Base-by-base conservation (phyloP, 2,329 filamentous ascomycete species). In the Incumbomyces delicatus region DNA sequence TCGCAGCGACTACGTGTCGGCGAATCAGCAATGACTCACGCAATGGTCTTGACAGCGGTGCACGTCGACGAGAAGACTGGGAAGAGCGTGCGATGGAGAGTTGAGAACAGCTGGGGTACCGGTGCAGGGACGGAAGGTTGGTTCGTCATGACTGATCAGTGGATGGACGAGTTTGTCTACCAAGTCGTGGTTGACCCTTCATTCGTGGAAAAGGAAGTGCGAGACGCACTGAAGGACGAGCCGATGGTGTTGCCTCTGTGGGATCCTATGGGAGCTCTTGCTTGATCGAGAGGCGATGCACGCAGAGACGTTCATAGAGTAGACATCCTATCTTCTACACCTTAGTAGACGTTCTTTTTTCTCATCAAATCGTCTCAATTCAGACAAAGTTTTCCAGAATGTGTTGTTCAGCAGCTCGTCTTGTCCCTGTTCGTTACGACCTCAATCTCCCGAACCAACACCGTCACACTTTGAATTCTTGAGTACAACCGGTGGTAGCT, bases 31-130 rank as follows among this genome's bases (percentile, higher is more conserved):
- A 94, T 95, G 87, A 94, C 87, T 1, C 88, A 94, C 59, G 88
- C 88, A 3, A 94, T 94, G 88, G 86, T 94, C 0, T 66, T 95
- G 51, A 94, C 87, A 2, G 88, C 79, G 1, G 88, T 94, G 38
- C 87, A 95, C 60, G 63, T 94, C 2, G 81, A 85, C 22, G 66
- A 77, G 49, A 45, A 45, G 42, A 38, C 38, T 4, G 54, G 51
- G 10, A 76, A 78, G 63, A 73, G 79, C 2, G 76, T 87, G 1
- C 71, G 87, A 37, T 95, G 88, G 88, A 72, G 87, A 45, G 86
- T 94, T 6, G 83, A 94, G 73, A 94, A 94, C 62, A 84, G 78
- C 47, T 94, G 87, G 87, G 85, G 84, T 11, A 73, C 78, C 34
- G 67, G 60, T 0, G 75, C 75, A 0, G 88, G 88, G 1, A 77